A percentile compares a stretch with the other conserved stretches of the same genome.
Evolutionary conservation across 2,329 filamentous ascomycete genomes (phyloP).

Genomic region (Paramyrothecium sp.): DNA sequence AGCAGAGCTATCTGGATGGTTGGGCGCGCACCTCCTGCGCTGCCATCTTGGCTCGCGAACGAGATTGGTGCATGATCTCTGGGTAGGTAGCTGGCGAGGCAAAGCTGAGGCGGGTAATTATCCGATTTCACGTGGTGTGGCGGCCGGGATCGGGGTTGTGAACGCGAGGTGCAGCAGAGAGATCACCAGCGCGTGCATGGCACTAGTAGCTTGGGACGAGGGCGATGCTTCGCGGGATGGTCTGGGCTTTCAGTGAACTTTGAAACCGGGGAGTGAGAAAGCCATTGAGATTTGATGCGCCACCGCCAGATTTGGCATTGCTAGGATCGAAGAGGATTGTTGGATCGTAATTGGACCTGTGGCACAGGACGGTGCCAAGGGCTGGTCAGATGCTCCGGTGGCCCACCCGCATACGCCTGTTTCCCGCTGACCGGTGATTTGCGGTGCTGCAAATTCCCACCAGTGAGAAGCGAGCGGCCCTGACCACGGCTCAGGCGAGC

Average conservation of each 20-base stretch:
- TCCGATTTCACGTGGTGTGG: not conserved
- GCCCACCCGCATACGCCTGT: not conserved
- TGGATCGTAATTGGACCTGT: not conserved
- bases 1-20: conserved; percentile 53
- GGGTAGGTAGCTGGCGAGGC: not conserved
- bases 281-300: no score
- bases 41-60: conserved; percentile 60
- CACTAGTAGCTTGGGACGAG: not conserved
- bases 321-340: not conserved
- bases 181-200: not conserved
- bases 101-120: conserved; percentile 6
- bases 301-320: no score
- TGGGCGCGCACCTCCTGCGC: conserved; percentile 58
- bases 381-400: not conserved
- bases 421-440: not conserved
- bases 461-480: not conserved
- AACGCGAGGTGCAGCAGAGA: not conserved
- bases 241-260: no score
- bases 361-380: not conserved
- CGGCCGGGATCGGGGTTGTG: not conserved
- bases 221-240: not conserved
- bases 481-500: no score
- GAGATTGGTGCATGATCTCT: conserved; percentile 37
- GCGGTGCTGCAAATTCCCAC: not conserved
- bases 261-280: no score